Percentiles rank a stretch among this genome's conserved stretches.
Evolutionary conservation across 2,329 filamentous ascomycete genomes (phyloP).

Genomic region (Lecanicillium sp.): DNA sequence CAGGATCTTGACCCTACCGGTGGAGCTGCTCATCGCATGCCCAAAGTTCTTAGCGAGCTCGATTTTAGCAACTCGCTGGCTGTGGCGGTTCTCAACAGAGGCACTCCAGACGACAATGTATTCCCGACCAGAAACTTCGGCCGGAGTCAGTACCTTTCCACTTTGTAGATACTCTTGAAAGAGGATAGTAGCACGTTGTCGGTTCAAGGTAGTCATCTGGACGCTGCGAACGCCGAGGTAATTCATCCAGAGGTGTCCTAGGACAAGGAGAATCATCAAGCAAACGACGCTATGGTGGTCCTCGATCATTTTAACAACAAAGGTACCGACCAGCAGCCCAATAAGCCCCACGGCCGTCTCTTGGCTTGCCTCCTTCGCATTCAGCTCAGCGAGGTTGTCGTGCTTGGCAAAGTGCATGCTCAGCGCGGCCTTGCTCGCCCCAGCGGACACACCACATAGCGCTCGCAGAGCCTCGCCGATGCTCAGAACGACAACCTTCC

Average conservation of each 20-base stretch:
- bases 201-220: conserved; percentile 75
- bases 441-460: conserved; percentile 84
- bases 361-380: conserved; percentile 91
- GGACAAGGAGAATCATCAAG: conserved; percentile 64
- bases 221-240: conserved; percentile 81
- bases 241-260: conserved; percentile 76
- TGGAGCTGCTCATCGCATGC: conserved; percentile 28
- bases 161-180: conserved; percentile 52
- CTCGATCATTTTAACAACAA: conserved; percentile 72
- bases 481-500: conserved; percentile 45
- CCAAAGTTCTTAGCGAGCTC: conserved; percentile 38
- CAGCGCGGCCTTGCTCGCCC: conserved; percentile 82
- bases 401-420: conserved; percentile 85
- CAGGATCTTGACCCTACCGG: conserved; percentile 25
- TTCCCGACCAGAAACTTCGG: conserved; percentile 59
- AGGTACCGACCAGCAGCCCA: conserved; percentile 77
- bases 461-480: conserved; percentile 46
- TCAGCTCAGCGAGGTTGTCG: conserved; percentile 87
- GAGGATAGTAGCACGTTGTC: conserved; percentile 77
- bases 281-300: conserved; percentile 67
- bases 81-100: conserved; percentile 24
- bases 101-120: conserved; percentile 50
- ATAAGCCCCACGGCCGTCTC: conserved; percentile 87
- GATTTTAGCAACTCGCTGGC: conserved; percentile 27
- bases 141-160: conserved; percentile 53